phyloP scores from a whole-genome alignment of 352 stramenopile species.

The Globisporangium cederbergense region DNA sequence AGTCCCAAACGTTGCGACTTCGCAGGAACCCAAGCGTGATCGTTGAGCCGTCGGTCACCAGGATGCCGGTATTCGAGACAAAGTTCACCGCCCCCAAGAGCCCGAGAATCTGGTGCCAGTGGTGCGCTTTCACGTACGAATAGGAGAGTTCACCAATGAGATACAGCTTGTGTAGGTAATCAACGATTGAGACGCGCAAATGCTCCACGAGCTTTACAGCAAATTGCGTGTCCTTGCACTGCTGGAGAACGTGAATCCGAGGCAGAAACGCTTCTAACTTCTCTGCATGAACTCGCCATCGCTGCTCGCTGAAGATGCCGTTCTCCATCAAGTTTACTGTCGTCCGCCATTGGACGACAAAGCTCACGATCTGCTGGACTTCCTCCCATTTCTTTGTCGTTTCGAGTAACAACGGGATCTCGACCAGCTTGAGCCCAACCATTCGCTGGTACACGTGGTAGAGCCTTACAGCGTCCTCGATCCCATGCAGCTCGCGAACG shows the following conservation, averaged over 20 bases:
- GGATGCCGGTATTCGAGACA: slow-evolving; percentile 39
- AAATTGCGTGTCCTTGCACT: slow-evolving; percentile 25
- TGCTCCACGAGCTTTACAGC: slow-evolving; percentile 38
- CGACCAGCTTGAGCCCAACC: slow-evolving; percentile 58
- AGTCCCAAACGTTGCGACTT: slow-evolving; percentile 44
- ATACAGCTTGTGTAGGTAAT: slow-evolving; percentile 45
- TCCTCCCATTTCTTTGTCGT: slow-evolving; percentile 45
- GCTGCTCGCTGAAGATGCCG: slow-evolving; percentile 63
- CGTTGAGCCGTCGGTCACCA: slow-evolving; percentile 49
- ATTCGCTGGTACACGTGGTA: slow-evolving; percentile 74
- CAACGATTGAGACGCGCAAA: slow-evolving; percentile 26
- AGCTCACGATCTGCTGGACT: slow-evolving; percentile 50
- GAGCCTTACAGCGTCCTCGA: slow-evolving; percentile 46
- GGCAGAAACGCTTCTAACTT: slow-evolving; percentile 35
- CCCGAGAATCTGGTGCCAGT: slow-evolving; percentile 60
- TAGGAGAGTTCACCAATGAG: slow-evolving; percentile 51
- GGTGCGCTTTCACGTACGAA: slow-evolving; percentile 44
- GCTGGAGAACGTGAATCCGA: slow-evolving; percentile 31
- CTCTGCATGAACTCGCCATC: slow-evolving; percentile 41
- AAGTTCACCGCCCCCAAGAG: slow-evolving; percentile 48
- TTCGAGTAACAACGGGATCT: slow-evolving; percentile 46
- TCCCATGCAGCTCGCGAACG: slow-evolving; percentile 36
- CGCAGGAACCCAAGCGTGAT: slow-evolving; percentile 53
- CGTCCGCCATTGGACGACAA: slow-evolving; percentile 45
- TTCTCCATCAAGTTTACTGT: slow-evolving; percentile 54